Evolutionary conservation across 2,329 filamentous ascomycete species (phyloP), one percentile per base, ranked within the genome.

Genomic region (Fusarium goolgardi): DNA sequence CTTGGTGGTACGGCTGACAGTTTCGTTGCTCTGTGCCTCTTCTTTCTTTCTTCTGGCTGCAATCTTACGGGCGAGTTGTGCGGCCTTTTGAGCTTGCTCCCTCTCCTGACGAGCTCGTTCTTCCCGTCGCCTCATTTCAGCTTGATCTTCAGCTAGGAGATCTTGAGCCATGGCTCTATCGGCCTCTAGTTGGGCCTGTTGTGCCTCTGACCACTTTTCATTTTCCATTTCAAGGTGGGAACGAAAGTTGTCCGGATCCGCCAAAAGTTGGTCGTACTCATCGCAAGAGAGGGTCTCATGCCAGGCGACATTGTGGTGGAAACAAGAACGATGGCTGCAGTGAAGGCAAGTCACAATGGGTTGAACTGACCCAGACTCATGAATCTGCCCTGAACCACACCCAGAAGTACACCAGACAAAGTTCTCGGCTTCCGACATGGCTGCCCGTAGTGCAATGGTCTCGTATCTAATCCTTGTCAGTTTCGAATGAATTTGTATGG

Each of bases 371-470:
- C 81, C 81, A 5, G 73, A 78, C 2, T 78, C 76, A 46, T 88
- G 85, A 4, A 86, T 77, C 65, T 88, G 85, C 0, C 86, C 86
- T 1, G 79, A 81, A 11, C 77, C 79, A 68, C 87, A 89, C 4
- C 76, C 78, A 0, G 83, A 76, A 2, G 85, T 80, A 67, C 86
- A 89, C 82, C 84, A 87, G 16, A 81, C 73, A 66, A 87, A 88
- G 32, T 81, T 81, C 0, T 79, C 76, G 2, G 81, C 75, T 21
- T 76, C 71, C 20, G 80, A 78, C 54, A 87, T 75, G 13, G 79
- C 80, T 13, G 79, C 78, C 20, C 81, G 78, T 5, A 82, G 75
- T 8, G 80, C 75, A 34, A 86, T 75, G 1, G 71, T 75, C 51
- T 85, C 81, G 63, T 86, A 82, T 37, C 79, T 81, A 49, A 4